A percentile compares a stretch with the other conserved stretches of the same genome.
These are phyloP conservation scores for Musa acuminata DNA, from an alignment of 176 grass and related monocot species.

Conservation along the genomic window DNA sequence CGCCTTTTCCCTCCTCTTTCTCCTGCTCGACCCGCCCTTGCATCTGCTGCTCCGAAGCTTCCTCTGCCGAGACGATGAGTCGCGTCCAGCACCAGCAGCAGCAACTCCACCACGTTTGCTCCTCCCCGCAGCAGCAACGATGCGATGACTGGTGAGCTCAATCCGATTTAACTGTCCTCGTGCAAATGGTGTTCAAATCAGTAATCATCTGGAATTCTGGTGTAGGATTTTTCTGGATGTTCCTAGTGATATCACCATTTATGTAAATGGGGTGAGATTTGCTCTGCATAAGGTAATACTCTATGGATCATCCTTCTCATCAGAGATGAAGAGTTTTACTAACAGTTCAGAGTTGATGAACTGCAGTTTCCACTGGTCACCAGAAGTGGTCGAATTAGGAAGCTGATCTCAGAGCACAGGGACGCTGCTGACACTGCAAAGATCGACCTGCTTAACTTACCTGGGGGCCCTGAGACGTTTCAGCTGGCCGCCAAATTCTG, in stretches of 20 bases:
- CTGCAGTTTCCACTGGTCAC: constrained; percentile 37
- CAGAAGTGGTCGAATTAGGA: constrained; percentile 25
- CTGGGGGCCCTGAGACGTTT: constrained; percentile 36
- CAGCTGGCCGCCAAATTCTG: constrained; percentile 45
- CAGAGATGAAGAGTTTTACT: background rate
- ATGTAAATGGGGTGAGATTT: constrained; percentile 26
- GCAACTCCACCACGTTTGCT: background rate
- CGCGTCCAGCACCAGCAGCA: background rate
- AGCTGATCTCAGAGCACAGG: constrained; percentile 26
- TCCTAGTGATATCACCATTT: constrained; percentile 35
- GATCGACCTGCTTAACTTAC: constrained; percentile 25
- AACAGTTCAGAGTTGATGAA: background rate
- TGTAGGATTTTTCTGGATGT: constrained; percentile 41
- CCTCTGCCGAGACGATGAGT: background rate
- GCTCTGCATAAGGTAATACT: constrained; percentile 34
- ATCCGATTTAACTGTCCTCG: too few species aligned
- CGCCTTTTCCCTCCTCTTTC: background rate
- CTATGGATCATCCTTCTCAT: background rate
- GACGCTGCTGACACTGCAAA: constrained; percentile 21
- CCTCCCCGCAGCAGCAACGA: background rate
- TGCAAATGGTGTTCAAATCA: background rate
- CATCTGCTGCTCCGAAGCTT: background rate
- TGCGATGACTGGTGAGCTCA: background rate
- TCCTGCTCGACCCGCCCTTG: background rate
- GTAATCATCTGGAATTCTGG: background rate